These are phyloP conservation scores for Trapa bicornis DNA, from an alignment of 345 rosid genomes.

Conservation along the genomic window DNA sequence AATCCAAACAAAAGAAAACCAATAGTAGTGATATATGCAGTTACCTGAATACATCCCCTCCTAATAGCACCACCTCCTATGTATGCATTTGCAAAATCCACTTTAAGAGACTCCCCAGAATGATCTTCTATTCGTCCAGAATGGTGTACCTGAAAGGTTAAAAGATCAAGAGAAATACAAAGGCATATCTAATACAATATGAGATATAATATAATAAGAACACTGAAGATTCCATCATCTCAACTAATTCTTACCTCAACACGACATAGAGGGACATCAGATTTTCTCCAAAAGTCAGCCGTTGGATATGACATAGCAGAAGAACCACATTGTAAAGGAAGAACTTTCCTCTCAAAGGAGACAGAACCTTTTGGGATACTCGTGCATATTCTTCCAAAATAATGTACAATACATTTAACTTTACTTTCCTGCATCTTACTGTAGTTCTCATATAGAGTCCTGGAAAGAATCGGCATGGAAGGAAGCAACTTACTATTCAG, in stretches of 20 bases:
- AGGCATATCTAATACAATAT: neutral
- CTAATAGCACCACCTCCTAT: constrained; percentile 84
- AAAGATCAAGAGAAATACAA: neutral
- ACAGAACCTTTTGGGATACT: constrained; percentile 48
- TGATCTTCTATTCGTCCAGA: constrained; percentile 78
- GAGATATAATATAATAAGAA: neutral
- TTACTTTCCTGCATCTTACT: constrained; percentile 61
- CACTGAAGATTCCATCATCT: neutral
- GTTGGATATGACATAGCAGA: constrained; percentile 29
- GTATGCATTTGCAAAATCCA: constrained; percentile 86
- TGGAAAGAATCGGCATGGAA: constrained; percentile 19
- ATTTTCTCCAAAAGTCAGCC: constrained; percentile 59
- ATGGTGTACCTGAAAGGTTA: constrained; percentile 30
- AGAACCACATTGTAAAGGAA: constrained; percentile 29
- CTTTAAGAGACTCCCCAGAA: constrained; percentile 44
- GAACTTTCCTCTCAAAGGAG: constrained; percentile 84
- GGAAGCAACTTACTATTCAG: too few relatives aligned
- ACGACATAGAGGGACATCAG: constrained; percentile 45
- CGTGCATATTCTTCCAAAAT: constrained; percentile 65
- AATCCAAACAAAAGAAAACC: neutral
- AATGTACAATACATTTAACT: constrained; percentile 61
- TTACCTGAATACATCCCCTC: constrained; percentile 87
- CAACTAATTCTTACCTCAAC: constrained; percentile 43
- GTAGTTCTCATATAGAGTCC: constrained; percentile 53
- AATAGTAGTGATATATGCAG: neutral